Conservation (phyloP, 2,329 filamentous ascomycete species). For the Arthroderma sp. region DNA sequence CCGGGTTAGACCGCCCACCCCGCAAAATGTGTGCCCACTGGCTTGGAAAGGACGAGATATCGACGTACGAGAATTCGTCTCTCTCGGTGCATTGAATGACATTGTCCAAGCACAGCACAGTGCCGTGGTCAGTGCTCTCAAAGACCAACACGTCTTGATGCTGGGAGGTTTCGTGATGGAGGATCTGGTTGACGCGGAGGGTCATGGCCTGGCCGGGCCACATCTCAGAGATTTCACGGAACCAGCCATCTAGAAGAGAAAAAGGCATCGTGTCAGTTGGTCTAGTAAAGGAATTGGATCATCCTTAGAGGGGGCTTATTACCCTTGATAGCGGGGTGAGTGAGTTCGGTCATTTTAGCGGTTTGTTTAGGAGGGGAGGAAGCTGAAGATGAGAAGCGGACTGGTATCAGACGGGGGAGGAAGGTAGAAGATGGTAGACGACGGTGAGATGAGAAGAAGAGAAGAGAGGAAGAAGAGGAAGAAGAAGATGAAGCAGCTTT, state of each 20-base stretch:
- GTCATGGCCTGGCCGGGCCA: constrained; percentile 99
- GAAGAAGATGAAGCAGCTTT: not conserved
- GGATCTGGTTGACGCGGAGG: constrained; percentile 89
- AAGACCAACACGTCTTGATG: constrained; percentile 99
- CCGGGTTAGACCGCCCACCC: not conserved
- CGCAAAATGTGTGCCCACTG: not conserved
- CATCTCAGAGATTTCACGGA: constrained; percentile 97
- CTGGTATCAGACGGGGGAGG: not conserved
- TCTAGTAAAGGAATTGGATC: not conserved
- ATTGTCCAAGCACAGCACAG: constrained; percentile 92
- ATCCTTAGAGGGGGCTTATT: constrained; percentile 15
- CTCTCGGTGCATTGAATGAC: constrained; percentile 98
- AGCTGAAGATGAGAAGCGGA: not conserved
- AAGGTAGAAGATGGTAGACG: not conserved
- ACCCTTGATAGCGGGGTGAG: constrained; percentile 67
- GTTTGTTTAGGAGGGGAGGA: not conserved
- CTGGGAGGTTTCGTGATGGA: constrained; percentile 98
- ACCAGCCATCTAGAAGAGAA: constrained; percentile 76
- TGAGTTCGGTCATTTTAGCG: constrained; percentile 53
- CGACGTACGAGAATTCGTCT: constrained; percentile 75
- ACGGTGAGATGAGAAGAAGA: not conserved
- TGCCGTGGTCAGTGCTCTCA: constrained; percentile 94
- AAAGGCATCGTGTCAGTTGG: not conserved
- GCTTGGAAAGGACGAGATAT: not conserved
- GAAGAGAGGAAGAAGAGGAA: not conserved